These are phyloP conservation scores for Syzygium grande DNA, from an alignment of 345 rosid species.

Conservation along the genomic window DNA sequence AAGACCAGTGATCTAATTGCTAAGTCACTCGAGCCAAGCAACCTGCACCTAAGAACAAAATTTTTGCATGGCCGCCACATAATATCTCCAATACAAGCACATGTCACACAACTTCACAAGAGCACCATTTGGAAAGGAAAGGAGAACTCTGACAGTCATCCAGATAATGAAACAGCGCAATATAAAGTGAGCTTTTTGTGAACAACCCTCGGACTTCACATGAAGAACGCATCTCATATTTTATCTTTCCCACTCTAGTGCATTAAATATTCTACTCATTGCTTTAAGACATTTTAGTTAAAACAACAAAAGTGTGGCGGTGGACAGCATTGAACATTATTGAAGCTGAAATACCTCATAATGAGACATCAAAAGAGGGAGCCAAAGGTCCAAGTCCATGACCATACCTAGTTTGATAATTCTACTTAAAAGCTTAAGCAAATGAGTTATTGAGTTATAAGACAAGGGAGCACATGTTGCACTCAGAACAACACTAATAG, in stretches of 20 bases:
- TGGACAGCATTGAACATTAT: not conserved
- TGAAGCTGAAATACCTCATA: not conserved
- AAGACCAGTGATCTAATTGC: not conserved
- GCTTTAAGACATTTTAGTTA: not conserved
- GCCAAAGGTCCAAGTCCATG: not conserved
- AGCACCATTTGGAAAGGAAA: not conserved
- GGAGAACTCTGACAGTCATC: not conserved
- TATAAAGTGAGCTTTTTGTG: not conserved
- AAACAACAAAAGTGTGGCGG: not conserved
- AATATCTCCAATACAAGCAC: not conserved
- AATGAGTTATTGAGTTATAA: not conserved
- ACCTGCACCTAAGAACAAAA: not conserved
- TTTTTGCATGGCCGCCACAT: not conserved
- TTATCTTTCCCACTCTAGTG: not conserved
- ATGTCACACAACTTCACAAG: not conserved
- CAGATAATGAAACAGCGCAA: not conserved
- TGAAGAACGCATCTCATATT: not conserved
- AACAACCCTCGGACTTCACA: not conserved
- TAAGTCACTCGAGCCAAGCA: not conserved
- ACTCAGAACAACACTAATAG: not conserved
- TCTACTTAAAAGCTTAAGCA: not conserved
- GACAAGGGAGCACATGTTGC: not conserved
- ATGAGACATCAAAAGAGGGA: not conserved
- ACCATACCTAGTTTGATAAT: not conserved
- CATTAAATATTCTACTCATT: not conserved